Base-by-base conservation (phyloP, 257 asterid genomes). In the Fraxinus excelsior region DNA sequence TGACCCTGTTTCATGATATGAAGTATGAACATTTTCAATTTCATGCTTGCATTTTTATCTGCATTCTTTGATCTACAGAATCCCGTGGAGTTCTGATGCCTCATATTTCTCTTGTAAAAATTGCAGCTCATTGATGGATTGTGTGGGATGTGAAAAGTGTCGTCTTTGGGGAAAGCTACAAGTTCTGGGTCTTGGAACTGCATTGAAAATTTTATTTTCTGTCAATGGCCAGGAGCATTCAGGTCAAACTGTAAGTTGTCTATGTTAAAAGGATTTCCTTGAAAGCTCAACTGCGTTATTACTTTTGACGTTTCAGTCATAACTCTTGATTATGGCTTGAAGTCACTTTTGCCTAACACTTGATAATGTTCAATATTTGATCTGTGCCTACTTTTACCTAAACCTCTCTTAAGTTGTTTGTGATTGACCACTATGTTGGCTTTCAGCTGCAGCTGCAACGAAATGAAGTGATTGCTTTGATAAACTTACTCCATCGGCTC, bases 111-210 rank as follows among this genome's bases (percentile, higher is more conserved):
- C 70, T 66, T 58, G 32, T 67, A 13, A 58, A 69, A 74, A 77
- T 70, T 77, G 76, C 87, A 88, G 96, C 76, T 88, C 96, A 0
- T 23, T 88, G 81, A 90, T 88, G 90, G 96, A 88, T 51, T 88
- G 96, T 11, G 84, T 88, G 77, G 93, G 95, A 67, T 90, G 95
- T 68, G 95, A 85, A 58, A 88, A 88, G 75, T 87, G 96, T 67
- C 96, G 90, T 53, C 91, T 88, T 29, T 90, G 96, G 93, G 91
- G 93, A 72, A 90, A 90, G 88, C 90, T 90, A 72, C 93, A 90
- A 84, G 82, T 90, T 67, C 86, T 82, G 32, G 96, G 93, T 65
- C 96, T 90, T 31, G 93, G 90, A 28, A 88, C 93, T 11, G 89
- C 89, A 31, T 51, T 90, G 62, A 90, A 90, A 75, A 87, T 90